Evolutionary conservation across 805 yeast species (phyloP), one percentile per base, ranked within the genome.

Genomic region (Clavispora santaluciae): DNA sequence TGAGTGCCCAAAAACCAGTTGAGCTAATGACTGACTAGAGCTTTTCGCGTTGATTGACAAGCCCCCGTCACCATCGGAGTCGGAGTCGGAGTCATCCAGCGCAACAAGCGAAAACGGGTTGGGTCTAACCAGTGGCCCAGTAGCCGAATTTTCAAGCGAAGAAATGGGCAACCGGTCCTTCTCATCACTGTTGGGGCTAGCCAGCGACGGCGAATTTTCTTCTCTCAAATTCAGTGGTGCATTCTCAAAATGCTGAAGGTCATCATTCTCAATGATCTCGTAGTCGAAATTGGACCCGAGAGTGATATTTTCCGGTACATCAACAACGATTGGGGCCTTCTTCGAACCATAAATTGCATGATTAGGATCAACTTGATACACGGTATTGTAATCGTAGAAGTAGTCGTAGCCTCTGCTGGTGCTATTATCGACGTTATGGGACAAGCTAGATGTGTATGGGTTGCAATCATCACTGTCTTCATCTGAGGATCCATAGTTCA

Each of bases 381-480:
- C 93, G 0, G 88, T 73, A 56, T 86, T 86, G 60, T 86, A 86
- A 60, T 86, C 91, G 58, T 85, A 85, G 61, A 78, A 77, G 62
- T 81, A 83, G 56, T 84, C 88, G 54, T 80, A 83, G 12, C 90
- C 90, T 63, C 89, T 73, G 46, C 67, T 64, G 33, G 61, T 59
- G 53, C 74, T 75, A 26, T 86, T 80, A 50, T 76, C 77, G 26
- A 83, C 81, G 55, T 84, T 82, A 62, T 85, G 93, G 1, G 88
- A 80, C 37, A 82, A 73, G 56, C 81, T 71, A 48, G 76, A 57
- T 10, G 72, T 68, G 54, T 69, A 69, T 1, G 71, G 71, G 44
- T 66, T 46, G 42, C 77, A 82, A 35, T 76, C 83, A 43, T 79
- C 83, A 46, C 81, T 79, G 40, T 75, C 78, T 43, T 76, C 81